Evolutionary conservation across 345 rosid species (phyloP).

Genomic region (Theobroma cacao): DNA sequence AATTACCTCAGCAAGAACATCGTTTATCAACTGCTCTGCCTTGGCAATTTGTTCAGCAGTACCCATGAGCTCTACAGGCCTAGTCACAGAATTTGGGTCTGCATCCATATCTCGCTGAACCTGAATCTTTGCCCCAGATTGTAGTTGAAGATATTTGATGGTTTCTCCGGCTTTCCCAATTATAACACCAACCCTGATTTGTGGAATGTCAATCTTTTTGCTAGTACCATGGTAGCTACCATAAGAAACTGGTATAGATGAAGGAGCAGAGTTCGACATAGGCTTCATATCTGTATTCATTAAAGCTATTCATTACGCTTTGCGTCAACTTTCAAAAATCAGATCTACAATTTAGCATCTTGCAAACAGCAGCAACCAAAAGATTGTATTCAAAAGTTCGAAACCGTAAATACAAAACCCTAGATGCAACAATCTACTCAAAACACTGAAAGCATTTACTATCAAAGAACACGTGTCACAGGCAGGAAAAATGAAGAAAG

Average conservation of each 20-base stretch:
- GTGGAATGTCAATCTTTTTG: constrained; percentile 90
- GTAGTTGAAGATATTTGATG: constrained; percentile 84
- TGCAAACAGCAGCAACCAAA: background rate
- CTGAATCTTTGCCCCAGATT: constrained; percentile 99
- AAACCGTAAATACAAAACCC: background rate
- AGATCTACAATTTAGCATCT: background rate
- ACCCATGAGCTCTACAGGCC: constrained; percentile 84
- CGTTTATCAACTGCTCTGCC: constrained; percentile 89
- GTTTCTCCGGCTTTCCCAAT: constrained; percentile 99
- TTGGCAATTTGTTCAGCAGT: constrained; percentile 77
- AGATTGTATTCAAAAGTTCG: background rate
- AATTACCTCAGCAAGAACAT: constrained; percentile 81
- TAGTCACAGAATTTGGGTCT: constrained; percentile 63
- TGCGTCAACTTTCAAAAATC: background rate
- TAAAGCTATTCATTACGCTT: background rate
- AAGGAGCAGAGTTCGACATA: constrained; percentile 39
- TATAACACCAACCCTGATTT: constrained; percentile 92
- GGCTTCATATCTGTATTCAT: constrained; percentile 56
- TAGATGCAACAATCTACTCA: background rate
- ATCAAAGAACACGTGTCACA: background rate
- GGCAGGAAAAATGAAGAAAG: background rate
- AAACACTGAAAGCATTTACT: background rate
- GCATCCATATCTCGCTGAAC: constrained; percentile 93
- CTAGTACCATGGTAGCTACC: constrained; percentile 64
- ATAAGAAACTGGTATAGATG: constrained; percentile 68